phyloP scores from a whole-genome alignment of 495 filamentous ascomycete genomes.

The Clavariopsis aquatica region DNA sequence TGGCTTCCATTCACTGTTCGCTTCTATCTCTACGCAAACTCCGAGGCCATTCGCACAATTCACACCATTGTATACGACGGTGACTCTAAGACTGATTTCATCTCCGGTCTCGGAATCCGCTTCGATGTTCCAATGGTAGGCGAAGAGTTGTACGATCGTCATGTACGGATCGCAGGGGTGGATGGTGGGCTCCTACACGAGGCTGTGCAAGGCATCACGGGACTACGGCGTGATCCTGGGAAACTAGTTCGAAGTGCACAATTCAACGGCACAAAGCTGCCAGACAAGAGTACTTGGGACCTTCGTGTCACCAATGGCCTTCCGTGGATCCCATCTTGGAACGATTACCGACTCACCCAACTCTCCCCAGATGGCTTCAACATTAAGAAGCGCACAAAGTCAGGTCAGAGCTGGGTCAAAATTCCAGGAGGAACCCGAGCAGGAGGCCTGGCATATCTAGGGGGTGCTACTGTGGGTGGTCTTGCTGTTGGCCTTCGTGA shows the following conservation, averaged over 20 bases:
- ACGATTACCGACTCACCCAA: constrained; percentile 21
- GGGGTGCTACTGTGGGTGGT: constrained; percentile 17
- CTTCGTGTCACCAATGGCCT: neutral
- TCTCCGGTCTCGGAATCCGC: constrained; percentile 20
- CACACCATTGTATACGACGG: constrained; percentile 23
- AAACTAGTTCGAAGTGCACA: constrained; percentile 4
- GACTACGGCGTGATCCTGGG: constrained; percentile 19
- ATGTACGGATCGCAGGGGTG: constrained; percentile 17
- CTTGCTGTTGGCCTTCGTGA: constrained; percentile 24
- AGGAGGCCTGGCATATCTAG: constrained; percentile 20
- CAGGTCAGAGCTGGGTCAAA: constrained; percentile 22
- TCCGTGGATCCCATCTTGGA: constrained; percentile 22
- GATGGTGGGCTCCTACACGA: constrained; percentile 20
- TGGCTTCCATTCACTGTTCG: constrained; percentile 25
- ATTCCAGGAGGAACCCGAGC: constrained; percentile 22
- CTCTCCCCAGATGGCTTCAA: constrained; percentile 17
- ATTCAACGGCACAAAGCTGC: constrained; percentile 14
- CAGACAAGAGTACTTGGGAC: constrained; percentile 4
- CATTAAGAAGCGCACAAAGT: constrained; percentile 20
- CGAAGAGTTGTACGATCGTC: constrained; percentile 19
- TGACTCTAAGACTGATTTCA: constrained; percentile 14
- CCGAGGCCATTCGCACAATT: constrained; percentile 13
- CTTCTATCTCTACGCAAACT: constrained; percentile 21
- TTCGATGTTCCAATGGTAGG: constrained; percentile 17
- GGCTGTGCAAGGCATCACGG: constrained; percentile 18